Evolutionary conservation across 352 stramenopile species (phyloP).

Genomic region (Nothophytophthora sp.): DNA sequence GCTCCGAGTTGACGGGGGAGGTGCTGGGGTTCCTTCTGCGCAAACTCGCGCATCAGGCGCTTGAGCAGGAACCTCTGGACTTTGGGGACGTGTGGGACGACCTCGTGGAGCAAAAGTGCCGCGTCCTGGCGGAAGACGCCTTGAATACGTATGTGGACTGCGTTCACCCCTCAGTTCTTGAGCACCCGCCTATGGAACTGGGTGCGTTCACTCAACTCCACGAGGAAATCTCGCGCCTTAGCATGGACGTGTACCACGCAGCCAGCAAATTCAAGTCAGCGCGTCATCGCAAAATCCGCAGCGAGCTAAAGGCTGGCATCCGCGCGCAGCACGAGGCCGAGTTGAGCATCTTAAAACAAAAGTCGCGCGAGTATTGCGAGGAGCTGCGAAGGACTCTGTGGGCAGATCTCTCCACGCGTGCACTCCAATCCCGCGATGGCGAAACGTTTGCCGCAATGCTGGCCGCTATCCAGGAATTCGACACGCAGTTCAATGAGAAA

Average conservation of each 20-base stretch:
- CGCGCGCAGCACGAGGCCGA: constrained; percentile 40
- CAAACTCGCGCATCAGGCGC: constrained; percentile 26
- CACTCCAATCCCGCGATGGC: constrained; percentile 3
- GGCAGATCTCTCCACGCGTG: constrained; percentile 26
- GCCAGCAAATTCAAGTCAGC: constrained; percentile 42
- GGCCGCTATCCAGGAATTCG: constrained; percentile 53
- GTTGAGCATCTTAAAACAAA: constrained; percentile 31
- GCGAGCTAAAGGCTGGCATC: constrained; percentile 54
- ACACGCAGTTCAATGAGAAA: constrained; percentile 41
- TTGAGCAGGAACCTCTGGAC: constrained; percentile 40
- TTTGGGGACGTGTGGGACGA: constrained; percentile 70
- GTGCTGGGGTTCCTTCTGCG: constrained; percentile 46
- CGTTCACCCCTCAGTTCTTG: constrained; percentile 54
- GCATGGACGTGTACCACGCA: constrained; percentile 69
- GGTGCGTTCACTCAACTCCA: constrained; percentile 67
- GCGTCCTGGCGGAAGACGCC: constrained; percentile 52
- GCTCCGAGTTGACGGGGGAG: constrained; percentile 57
- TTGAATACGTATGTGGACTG: constrained; percentile 77
- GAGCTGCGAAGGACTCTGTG: constrained; percentile 41
- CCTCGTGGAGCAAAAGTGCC: constrained; percentile 58
- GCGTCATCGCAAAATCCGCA: constrained; percentile 46
- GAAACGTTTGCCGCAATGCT: constrained; percentile 44
- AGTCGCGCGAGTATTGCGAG: constrained; percentile 59
- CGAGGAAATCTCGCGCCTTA: constrained; percentile 66
- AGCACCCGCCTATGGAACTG: constrained; percentile 65